Percentiles rank a stretch among this genome's conserved stretches.
Conservation (phyloP, 768 basidiomycete species). For the Lactarius sanguifluus region DNA sequence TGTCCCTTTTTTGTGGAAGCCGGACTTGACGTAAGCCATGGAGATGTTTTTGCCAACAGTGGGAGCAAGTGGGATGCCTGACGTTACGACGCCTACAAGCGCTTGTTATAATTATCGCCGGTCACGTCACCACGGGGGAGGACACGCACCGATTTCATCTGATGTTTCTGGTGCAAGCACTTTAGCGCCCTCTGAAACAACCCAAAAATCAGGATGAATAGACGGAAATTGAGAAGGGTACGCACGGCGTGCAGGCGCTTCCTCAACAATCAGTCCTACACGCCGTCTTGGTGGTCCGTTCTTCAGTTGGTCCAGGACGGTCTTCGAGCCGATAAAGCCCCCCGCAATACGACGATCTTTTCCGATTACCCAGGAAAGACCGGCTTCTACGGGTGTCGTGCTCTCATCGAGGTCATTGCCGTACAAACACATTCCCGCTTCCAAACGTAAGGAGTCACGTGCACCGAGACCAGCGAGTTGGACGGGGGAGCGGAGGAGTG, state of each 20-base stretch:
- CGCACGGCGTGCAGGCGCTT: constrained; percentile 82
- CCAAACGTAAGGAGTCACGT: constrained; percentile 89
- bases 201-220: background rate
- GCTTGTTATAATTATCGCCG: constrained; percentile 13
- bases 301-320: constrained; percentile 72
- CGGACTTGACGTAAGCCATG: constrained; percentile 86
- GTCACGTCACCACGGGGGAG: background rate
- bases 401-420: constrained; percentile 91
- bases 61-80: constrained; percentile 88
- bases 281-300: constrained; percentile 74
- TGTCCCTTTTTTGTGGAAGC: constrained; percentile 89
- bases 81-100: constrained; percentile 70
- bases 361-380: constrained; percentile 89
- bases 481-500: constrained; percentile 64
- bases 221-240: constrained; percentile 23
- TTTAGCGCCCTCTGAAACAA: constrained; percentile 66
- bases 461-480: constrained; percentile 89
- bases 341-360: constrained; percentile 75
- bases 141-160: constrained; percentile 59
- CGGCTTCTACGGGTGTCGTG: constrained; percentile 87
- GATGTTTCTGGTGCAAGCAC: constrained; percentile 57
- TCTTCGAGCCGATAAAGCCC: constrained; percentile 76
- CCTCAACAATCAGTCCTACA: constrained; percentile 81
- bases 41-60: constrained; percentile 89
- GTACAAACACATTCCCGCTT: constrained; percentile 96